Conservation (phyloP, 495 filamentous ascomycete genomes). For the Neurospora sublineolata region DNA sequence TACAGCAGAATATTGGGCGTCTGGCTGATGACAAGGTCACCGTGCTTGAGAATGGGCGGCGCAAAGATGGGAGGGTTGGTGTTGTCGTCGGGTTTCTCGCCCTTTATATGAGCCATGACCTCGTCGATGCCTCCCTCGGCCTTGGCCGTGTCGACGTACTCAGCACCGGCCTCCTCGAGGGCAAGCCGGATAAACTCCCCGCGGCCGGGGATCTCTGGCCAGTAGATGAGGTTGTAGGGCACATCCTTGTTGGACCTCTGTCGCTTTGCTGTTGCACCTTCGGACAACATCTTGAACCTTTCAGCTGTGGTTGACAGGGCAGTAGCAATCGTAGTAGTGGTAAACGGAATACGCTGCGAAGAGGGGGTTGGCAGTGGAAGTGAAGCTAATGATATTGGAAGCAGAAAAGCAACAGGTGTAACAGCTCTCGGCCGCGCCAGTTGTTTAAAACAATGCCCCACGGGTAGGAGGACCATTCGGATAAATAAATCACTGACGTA, state of each 20-base stretch:
- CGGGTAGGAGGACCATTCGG: not conserved
- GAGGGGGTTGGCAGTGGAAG: not conserved
- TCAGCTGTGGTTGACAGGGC: not conserved
- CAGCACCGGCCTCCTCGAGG: conserved; percentile 47
- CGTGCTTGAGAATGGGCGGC: conserved; percentile 48
- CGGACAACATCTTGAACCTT: conserved; percentile 6
- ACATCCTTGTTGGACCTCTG: conserved; percentile 31
- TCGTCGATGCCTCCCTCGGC: conserved; percentile 24
- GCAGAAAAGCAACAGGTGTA: not conserved
- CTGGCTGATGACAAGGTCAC: conserved; percentile 48
- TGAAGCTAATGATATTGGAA: not conserved
- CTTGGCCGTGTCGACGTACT: conserved; percentile 49
- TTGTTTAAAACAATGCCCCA: not conserved
- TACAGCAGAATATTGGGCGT: conserved; percentile 55
- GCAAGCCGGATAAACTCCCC: conserved; percentile 54
- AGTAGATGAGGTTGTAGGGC: conserved; percentile 51
- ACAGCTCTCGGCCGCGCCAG: not conserved
- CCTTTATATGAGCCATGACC: conserved; percentile 25
- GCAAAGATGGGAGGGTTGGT: conserved; percentile 49
- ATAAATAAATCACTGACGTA: not conserved
- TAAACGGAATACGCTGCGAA: not conserved
- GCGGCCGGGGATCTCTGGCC: conserved; percentile 51
- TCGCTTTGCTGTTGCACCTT: conserved; percentile 18
- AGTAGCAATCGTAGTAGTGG: not conserved
- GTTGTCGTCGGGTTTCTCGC: conserved; percentile 25